Base-by-base conservation (phyloP, 305 asterid genomes). In the Fraxinus albicans region DNA sequence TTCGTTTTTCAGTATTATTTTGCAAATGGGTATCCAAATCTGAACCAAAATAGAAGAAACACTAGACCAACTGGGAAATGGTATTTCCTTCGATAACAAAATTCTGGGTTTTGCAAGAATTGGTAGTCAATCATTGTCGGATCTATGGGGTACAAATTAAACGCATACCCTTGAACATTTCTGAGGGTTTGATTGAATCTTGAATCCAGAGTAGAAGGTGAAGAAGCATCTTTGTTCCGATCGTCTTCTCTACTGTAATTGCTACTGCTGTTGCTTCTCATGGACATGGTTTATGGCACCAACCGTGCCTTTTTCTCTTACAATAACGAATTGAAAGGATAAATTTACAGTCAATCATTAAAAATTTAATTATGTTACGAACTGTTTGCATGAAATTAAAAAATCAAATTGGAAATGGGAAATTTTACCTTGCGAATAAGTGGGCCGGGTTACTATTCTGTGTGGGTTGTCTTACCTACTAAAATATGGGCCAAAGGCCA, bases 141-240 rank as follows among this genome's bases (percentile, higher is more conserved):
- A 88, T 87, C 90, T 84, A 63, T 29, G 63, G 15, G 58, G 55
- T 23, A 75, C 69, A 77, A 80, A 0, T 44, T 19, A 85, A 38
- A 33, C 19, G 82, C 79, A 31, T 1, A 91, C 98, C 99, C 99
- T 83, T 94, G 99, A 84, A 94, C 98, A 90, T 95, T 94, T 82
- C 95, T 87, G 69, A 96, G 97, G 78, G 98, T 94, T 84, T 96
- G 98, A 79, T 91, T 93, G 92, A 96, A 93, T 92, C 99, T 90
- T 73, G 99, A 94, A 93, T 96, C 99, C n/a, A 83, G 83, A 78
- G 87, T 8, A 25, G 27, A 25, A 25, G 27, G 27, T 88, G 91
- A 77, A 82, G 91, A 80, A 60, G 86, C 67, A 35, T 81, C 86
- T 65, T 90, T 91, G 88, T 81, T 86, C 36, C 81, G 88, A 86